Conservation (phyloP, 164 flowering plant genomes). For the Umbilicus rupestris region DNA sequence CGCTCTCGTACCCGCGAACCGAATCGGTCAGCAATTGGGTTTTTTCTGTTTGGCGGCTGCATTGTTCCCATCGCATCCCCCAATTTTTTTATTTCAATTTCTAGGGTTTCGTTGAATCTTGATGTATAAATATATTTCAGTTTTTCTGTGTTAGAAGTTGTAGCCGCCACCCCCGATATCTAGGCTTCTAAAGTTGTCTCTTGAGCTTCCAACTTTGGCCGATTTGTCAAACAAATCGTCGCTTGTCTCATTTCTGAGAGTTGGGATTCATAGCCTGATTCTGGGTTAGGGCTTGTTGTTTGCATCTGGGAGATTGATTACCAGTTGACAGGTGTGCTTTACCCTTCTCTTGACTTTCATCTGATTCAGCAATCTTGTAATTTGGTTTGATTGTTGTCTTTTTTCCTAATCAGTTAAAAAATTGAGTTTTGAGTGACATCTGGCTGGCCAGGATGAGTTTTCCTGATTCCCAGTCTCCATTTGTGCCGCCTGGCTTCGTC, state of each 20-base stretch:
- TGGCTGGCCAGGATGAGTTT: constrained; percentile 22
- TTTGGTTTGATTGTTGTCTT: not conserved
- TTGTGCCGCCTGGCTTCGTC: constrained; percentile 12
- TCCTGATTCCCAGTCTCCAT: constrained; percentile 19
- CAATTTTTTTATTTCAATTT: not conserved
- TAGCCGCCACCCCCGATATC: not conserved
- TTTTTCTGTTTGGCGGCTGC: not conserved
- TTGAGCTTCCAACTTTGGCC: not conserved
- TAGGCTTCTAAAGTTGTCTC: not conserved
- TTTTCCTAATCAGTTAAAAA: not conserved
- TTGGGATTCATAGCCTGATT: not conserved
- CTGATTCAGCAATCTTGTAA: not conserved
- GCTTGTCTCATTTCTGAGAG: too few relatives aligned
- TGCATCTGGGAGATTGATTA: not conserved
- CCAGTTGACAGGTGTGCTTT: not conserved
- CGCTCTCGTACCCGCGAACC: not conserved
- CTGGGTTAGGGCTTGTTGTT: not conserved
- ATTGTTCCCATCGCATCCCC: not conserved
- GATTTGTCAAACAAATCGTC: not conserved
- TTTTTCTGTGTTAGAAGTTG: not conserved
- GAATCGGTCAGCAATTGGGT: not conserved
- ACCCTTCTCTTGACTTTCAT: not conserved
- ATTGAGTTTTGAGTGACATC: not conserved
- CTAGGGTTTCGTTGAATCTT: not conserved
- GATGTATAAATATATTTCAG: not conserved